Evolutionary conservation across 1,139 yeast species (phyloP).

Genomic region (Blastobotrys capitulatus): DNA sequence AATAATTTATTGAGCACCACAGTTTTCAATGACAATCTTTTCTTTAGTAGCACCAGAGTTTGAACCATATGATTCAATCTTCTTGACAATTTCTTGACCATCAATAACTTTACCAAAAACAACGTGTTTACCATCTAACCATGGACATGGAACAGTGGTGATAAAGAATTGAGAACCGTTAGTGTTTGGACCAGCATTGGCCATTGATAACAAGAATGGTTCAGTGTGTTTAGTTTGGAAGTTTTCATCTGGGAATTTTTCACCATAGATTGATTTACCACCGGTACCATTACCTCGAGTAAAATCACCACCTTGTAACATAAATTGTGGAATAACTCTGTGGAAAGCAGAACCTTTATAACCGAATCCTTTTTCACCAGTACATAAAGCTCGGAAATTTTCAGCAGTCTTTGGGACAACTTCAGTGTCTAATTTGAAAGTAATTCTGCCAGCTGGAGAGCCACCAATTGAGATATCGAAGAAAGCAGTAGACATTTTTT

Average conservation of each 20-base stretch:
- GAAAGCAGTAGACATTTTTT: slow-evolving; percentile 5
- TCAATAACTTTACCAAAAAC: slow-evolving; percentile 96
- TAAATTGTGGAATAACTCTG: slow-evolving; percentile 96
- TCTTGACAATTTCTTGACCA: slow-evolving; percentile 87
- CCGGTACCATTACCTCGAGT: slow-evolving; percentile 74
- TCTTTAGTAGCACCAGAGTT: slow-evolving; percentile 75
- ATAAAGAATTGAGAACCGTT: slow-evolving; percentile 98
- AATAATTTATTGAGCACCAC: slow-evolving; percentile 48
- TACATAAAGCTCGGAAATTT: slow-evolving; percentile 94
- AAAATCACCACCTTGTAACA: slow-evolving; percentile 99
- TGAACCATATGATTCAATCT: slow-evolving; percentile 83
- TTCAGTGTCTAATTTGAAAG: slow-evolving; percentile 82
- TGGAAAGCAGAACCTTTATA: slow-evolving; percentile 90
- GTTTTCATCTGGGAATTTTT: slow-evolving; percentile 94
- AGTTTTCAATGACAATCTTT: slow-evolving; percentile 69
- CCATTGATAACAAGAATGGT: slow-evolving; percentile 97
- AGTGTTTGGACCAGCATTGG: slow-evolving; percentile 99
- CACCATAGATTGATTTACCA: slow-evolving; percentile 98
- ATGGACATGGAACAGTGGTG: slow-evolving; percentile 91
- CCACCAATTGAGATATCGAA: slow-evolving; percentile 23
- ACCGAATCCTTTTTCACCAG: slow-evolving; percentile 98
- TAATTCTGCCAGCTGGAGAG: slow-evolving; percentile 60
- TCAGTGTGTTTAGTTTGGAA: slow-evolving; percentile 75
- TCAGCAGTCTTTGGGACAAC: slow-evolving; percentile 95
- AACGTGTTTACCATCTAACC: slow-evolving; percentile 99